Percentiles rank a stretch among this genome's conserved stretches.
Conservation (phyloP, 202 grass and related monocot genomes). For the Dendrocalamus latiflorus region DNA sequence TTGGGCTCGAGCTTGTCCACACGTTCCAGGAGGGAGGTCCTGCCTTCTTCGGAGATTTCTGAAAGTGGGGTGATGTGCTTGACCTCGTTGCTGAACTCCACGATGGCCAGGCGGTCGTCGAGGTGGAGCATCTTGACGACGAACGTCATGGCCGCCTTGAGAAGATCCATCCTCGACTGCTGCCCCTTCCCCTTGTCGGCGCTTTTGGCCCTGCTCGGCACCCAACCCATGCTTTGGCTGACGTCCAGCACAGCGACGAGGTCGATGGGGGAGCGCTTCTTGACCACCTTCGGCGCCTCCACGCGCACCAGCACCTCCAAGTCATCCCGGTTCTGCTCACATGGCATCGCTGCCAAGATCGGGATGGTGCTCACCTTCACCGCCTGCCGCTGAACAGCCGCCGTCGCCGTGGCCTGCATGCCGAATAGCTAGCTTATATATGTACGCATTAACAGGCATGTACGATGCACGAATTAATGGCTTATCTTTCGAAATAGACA, state of each 20-base stretch:
- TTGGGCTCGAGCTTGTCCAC: background rate
- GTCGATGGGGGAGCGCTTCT: background rate
- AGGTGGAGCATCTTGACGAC: background rate
- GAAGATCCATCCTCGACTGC: background rate
- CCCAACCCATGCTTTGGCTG: background rate
- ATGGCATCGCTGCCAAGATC: no score
- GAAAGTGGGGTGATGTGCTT: background rate
- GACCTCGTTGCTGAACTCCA: background rate
- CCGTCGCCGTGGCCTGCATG: no score
- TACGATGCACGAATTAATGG: no score
- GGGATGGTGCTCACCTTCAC: background rate
- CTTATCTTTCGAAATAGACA: no score
- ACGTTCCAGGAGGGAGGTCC: background rate
- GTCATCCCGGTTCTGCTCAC: no score
- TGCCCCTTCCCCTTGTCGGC: background rate
- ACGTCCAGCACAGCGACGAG: no score
- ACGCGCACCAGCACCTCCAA: no score
- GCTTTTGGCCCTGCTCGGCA: accelerated
- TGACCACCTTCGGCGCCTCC: background rate
- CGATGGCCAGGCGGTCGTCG: background rate
- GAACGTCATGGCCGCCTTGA: background rate
- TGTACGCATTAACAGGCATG: no score
- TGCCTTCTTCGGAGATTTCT: background rate
- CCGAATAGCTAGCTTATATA: no score
- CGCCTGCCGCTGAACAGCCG: no score